Evolutionary conservation across 1,284 basidiomycete genomes (phyloP), one percentile per base, ranked within the genome.

Genomic region (Farysia itapuensis): DNA sequence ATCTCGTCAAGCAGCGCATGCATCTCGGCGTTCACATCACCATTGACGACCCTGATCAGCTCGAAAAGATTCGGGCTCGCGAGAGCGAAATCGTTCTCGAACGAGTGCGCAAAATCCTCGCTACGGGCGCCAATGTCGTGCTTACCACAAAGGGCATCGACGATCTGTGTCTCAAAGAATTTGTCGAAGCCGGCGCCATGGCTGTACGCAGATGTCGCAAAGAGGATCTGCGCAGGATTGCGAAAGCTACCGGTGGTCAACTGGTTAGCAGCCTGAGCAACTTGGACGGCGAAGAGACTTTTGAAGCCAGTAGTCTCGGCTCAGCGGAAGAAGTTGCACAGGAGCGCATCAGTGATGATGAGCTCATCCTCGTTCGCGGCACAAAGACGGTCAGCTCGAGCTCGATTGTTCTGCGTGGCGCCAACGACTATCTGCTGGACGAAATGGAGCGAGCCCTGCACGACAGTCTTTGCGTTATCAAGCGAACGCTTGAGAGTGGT

Each of bases 131-230:
- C 32, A 98, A 98, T 72, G 95, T 98, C 53, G 85, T 98, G 35
- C 81, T 98, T 45, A 99, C 95, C 20, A 98, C 95, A 26, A 98
- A 98, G 79, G 95, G 95, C 38, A 99, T 98, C 68, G 95, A 99
- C 74, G 95, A 99, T 75, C 82, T 98, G 23, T 95, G 92, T 77
- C 81, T 98, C 70, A 99, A 99, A 78, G 95, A 98, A 80, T 98
- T 98, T 73, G 90, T 98, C 44, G 95, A 99, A 80, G 94, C 92
- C 13, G 95, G 95, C 31, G 95, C 94, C 0, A 98, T 98, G 89
- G 95, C 92, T 29, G 95, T 98, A 43, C 86, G 95, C 61, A 83
- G 95, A 71, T 98, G 95, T 81, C 86, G 89, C 75, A 98, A 98
- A 79, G 95, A 99, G 77, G 95, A 99, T 77, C 82, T 98, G 41